Evolutionary conservation across 192 early-diverging fungal genomes (phyloP), one percentile per base, ranked within the genome.

Genomic region (Piromyces finnis): DNA sequence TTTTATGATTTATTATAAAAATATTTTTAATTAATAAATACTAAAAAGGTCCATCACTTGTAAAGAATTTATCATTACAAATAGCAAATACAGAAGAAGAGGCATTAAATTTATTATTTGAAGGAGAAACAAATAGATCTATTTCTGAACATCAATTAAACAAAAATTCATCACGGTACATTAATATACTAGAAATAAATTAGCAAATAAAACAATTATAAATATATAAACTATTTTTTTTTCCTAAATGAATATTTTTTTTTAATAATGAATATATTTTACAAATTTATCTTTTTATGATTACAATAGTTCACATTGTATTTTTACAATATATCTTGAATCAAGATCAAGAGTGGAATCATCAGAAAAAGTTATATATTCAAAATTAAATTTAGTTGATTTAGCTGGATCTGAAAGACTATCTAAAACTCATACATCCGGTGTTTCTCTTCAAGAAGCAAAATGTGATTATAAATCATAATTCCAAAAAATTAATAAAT

Each of bases 141-240:
- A 91, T 91, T 80, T 79, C 89, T 2, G 88, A 91, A 79, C 90
- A 91, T 82, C 89, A 91, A 79, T 78, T 91, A 77, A 91, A 91
- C 81, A 84, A 85, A 78, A 83, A 80, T 29, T 91, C 90, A 17
- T 85, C 88, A 13, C 68, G 88, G 88, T 88, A 51, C 0, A 39
- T 32, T 6, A 32, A 6, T 32, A 32, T 32, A 9, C 30, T 6
- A 32, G n/a, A n/a, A n/a, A n/a, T n/a, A n/a, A n/a, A n/a, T n/a
- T n/a, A n/a, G n/a, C n/a, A n/a, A 79, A 28, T 39, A 59, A 81
- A 28, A 11, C 35, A 30, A 84, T 51, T 83, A 35, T 39, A 78
- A 28, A 35, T 35, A 35, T 7, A 35, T 35, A 35, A n/a, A n/a
- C n/a, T n/a, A n/a, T n/a, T n/a, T n/a, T n/a, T n/a, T n/a, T n/a